Evolutionary conservation across 768 basidiomycete genomes (phyloP).

Genomic region (Boletus bicolor): DNA sequence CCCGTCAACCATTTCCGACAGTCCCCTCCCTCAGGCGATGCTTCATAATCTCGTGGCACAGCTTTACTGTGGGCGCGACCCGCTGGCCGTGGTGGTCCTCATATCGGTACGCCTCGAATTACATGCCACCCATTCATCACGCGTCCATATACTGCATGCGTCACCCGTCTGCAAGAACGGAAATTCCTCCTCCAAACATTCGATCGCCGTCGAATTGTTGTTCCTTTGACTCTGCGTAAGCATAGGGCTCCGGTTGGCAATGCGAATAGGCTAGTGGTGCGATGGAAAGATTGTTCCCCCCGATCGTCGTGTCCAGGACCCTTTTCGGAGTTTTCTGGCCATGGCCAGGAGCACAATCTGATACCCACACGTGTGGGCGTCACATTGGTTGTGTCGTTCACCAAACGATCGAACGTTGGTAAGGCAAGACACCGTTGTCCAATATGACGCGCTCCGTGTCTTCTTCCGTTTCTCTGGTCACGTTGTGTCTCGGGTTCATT

Average conservation of each 20-base stretch:
- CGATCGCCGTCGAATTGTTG: background rate
- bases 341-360: background rate
- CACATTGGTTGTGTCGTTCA: background rate
- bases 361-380: background rate
- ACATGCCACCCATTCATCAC: background rate
- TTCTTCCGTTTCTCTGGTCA: background rate
- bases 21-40: background rate
- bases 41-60: conserved; percentile 1
- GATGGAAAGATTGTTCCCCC: background rate
- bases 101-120: background rate
- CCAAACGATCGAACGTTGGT: background rate
- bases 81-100: background rate
- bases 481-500: background rate
- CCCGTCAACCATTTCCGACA: background rate
- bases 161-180: background rate
- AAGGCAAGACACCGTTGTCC: background rate
- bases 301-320: background rate
- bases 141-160: background rate
- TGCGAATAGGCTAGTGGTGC: background rate
- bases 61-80: conserved; percentile 4
- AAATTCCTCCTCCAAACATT: background rate
- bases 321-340: conserved; percentile 2
- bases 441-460: background rate
- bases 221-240: background rate
- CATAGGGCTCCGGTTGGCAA: background rate